Evolutionary conservation across 2,329 filamentous ascomycete genomes (phyloP).

Genomic region (Alternaria brassicae): DNA sequence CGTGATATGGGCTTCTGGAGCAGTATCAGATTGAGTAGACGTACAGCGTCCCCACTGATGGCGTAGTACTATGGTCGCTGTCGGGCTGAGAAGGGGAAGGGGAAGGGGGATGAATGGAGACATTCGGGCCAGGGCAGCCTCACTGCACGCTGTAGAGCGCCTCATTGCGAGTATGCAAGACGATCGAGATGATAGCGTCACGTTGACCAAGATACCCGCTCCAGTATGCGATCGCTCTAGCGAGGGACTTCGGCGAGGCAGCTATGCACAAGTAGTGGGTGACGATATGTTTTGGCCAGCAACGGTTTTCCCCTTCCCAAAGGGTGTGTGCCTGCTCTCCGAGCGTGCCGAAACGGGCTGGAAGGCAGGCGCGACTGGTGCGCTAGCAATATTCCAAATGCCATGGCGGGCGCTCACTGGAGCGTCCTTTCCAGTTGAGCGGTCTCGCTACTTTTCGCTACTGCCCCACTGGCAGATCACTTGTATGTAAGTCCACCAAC

Average conservation of each 20-base stretch:
- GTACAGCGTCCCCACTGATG: constrained; percentile 13
- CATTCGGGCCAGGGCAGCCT: constrained; percentile 15
- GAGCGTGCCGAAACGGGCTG: constrained; percentile 19
- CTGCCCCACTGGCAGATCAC: constrained; percentile 30
- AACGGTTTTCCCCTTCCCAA: constrained; percentile 27
- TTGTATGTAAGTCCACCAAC: constrained; percentile 19
- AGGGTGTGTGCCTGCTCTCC: constrained; percentile 13
- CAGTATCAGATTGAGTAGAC: constrained; percentile 30
- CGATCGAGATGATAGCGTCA: constrained; percentile 20
- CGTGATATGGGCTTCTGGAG: constrained; percentile 3
- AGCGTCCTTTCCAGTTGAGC: constrained; percentile 20
- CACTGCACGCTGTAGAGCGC: neutral
- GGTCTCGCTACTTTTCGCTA: constrained; percentile 18
- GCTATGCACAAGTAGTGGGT: neutral
- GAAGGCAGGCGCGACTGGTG: constrained; percentile 3
- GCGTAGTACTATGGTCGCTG: constrained; percentile 14
- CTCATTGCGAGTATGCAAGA: neutral
- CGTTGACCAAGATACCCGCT: constrained; percentile 18
- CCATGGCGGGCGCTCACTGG: constrained; percentile 21
- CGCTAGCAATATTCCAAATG: constrained; percentile 31
- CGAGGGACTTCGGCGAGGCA: constrained; percentile 10
- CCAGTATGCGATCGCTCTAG: neutral
- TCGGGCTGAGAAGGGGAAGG: too few relatives aligned
- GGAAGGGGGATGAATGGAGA: constrained; percentile 14
- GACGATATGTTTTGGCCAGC: constrained; percentile 9